Evolutionary conservation across 2,329 filamentous ascomycete genomes (phyloP), one percentile per base, ranked within the genome.

Genomic region (Meredithiella fracta): DNA sequence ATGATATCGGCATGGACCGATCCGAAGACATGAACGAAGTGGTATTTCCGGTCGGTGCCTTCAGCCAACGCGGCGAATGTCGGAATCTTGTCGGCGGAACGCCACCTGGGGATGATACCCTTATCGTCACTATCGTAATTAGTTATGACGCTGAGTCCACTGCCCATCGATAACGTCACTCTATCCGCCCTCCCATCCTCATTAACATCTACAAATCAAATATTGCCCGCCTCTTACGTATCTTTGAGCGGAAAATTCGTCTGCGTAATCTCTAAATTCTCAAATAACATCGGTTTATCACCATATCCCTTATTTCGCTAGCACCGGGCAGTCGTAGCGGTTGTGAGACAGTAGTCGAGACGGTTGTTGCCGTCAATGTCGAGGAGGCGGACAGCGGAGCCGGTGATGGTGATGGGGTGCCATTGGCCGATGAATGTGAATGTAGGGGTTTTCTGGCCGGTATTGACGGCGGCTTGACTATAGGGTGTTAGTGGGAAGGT

Each of bases 291-390:
- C 0, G 67, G 64, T 1, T 52, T 59, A 3, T 67, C 61, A 1
- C 62, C 63, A 29, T 58, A 56, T 15, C 64, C 63, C 7, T 64
- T 65, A 44, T 68, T 69, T 3, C 68, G 62, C 63, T 63, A 68
- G 59, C 64, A 68, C 1, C 59, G 50, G 2, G 66, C 29, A 34
- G 29, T 5, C 11, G 5, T 34, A 11, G 5, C 11, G 5, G 5
- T 34, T 5, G 5, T 34, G 17, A 62, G 50, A 40, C 65, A 65
- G 53, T 66, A 70, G 58, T 70, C 69, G 0, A 63, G 49, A 0
- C 67, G 62, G 0, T 68, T 67, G 53, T 71, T 64, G 3, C 62
- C 63, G 51, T 67, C 66, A 17, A 67, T 59, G 49, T 69, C 67
- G 0, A 59, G 67, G 2, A 69, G 58, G 0, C 63, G 60, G 5